phyloP scores from a whole-genome alignment of 306 rosid genomes.

The Castanea crenata region DNA sequence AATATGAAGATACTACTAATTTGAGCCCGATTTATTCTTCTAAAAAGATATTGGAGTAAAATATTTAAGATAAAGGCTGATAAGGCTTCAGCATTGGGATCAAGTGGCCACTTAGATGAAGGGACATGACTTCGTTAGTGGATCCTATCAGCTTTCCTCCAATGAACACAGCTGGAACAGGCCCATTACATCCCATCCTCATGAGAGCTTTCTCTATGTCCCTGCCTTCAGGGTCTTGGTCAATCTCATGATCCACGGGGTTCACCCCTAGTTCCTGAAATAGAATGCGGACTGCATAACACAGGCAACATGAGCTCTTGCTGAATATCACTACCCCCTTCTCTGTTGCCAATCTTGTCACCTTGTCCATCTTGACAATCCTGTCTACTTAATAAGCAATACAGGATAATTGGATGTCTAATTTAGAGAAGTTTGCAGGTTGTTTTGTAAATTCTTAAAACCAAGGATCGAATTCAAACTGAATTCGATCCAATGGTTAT shows the following conservation, averaged over 20 bases:
- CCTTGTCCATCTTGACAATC: slow-evolving; percentile 71
- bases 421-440: background rate
- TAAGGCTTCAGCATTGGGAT: slow-evolving; percentile 53
- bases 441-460: slow-evolving; percentile 25
- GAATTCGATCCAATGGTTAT: slow-evolving; percentile 61
- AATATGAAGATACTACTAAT: slow-evolving; percentile 34
- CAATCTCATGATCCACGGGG: slow-evolving; percentile 72
- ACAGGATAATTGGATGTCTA: background rate
- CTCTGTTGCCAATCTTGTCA: slow-evolving; percentile 71
- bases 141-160: slow-evolving; percentile 80
- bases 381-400: slow-evolving; percentile 12
- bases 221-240: slow-evolving; percentile 76
- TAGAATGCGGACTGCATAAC: slow-evolving; percentile 75
- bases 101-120: slow-evolving; percentile 80
- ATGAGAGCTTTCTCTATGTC: slow-evolving; percentile 87
- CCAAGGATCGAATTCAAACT: slow-evolving; percentile 49
- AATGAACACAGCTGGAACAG: slow-evolving; percentile 92
- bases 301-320: slow-evolving; percentile 91
- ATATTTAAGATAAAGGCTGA: slow-evolving; percentile 29
- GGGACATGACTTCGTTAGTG: slow-evolving; percentile 96
- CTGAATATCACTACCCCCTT: slow-evolving; percentile 89
- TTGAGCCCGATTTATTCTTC: slow-evolving; percentile 58
- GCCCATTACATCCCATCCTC: slow-evolving; percentile 62
- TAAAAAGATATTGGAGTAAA: slow-evolving; percentile 33
- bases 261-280: slow-evolving; percentile 63